Evolutionary conservation across 2,329 filamentous ascomycete species (phyloP).

Genomic region (Acephala macrosclerotiorum): DNA sequence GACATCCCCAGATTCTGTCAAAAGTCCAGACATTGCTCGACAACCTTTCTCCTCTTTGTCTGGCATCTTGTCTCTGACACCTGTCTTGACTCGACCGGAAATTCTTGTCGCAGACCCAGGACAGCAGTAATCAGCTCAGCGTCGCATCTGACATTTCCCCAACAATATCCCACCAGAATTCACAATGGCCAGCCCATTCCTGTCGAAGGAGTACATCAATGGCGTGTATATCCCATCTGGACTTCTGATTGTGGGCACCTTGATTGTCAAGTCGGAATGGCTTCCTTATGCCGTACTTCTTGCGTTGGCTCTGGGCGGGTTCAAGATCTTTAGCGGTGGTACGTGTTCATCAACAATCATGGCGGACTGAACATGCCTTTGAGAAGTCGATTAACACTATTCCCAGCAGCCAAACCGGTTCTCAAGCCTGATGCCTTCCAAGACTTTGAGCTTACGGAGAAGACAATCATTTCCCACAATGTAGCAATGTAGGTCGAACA

Average conservation of each 20-base stretch:
- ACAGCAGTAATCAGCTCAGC: neutral
- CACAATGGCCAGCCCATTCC: slow-evolving; percentile 29
- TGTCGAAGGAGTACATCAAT: slow-evolving; percentile 71
- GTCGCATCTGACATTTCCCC: slow-evolving; percentile 6
- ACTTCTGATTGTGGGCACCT: slow-evolving; percentile 77
- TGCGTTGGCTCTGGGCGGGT: slow-evolving; percentile 70
- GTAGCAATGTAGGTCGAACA: slow-evolving; percentile 78
- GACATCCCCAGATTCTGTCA: slow-evolving; percentile 18
- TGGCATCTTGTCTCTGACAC: neutral
- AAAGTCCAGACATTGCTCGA: slow-evolving; percentile 12
- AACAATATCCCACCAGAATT: slow-evolving; percentile 33
- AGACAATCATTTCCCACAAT: slow-evolving; percentile 97
- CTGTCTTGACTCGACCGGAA: neutral
- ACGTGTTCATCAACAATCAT: slow-evolving; percentile 48
- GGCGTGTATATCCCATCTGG: slow-evolving; percentile 86
- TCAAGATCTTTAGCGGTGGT: slow-evolving; percentile 78
- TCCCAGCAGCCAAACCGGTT: slow-evolving; percentile 76
- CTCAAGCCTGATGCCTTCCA: slow-evolving; percentile 90
- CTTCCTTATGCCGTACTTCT: slow-evolving; percentile 72
- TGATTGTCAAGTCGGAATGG: slow-evolving; percentile 82
- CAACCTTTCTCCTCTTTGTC: neutral
- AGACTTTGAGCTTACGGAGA: slow-evolving; percentile 91
- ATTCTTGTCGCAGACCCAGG: slow-evolving; percentile 4
- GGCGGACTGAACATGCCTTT: slow-evolving; percentile 8
- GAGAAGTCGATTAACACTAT: slow-evolving; percentile 23